Conservation (phyloP, 2,329 filamentous ascomycete genomes). For the Nemania serpens region DNA sequence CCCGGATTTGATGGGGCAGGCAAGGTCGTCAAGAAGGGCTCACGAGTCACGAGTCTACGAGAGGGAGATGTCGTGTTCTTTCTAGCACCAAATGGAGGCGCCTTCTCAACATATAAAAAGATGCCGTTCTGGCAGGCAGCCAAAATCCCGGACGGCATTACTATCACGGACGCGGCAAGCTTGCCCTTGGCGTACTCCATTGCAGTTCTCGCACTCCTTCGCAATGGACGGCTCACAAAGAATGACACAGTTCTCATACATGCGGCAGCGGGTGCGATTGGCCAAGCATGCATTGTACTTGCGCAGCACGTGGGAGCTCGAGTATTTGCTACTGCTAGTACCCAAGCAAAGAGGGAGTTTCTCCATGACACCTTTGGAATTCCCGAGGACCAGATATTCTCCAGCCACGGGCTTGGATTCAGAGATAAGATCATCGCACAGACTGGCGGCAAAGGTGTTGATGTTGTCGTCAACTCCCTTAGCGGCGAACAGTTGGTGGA, state of each 20-base stretch:
- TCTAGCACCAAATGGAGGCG: slow-evolving; percentile 19
- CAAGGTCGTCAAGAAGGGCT: slow-evolving; percentile 12
- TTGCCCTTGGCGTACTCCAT: slow-evolving; percentile 23
- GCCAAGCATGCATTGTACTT: slow-evolving; percentile 26
- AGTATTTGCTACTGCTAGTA: slow-evolving; percentile 36
- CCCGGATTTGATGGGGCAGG: slow-evolving; percentile 24
- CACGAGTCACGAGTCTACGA: slow-evolving; percentile 3
- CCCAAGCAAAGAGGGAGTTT: slow-evolving; percentile 36
- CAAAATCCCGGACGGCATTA: slow-evolving; percentile 10
- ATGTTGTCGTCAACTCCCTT: slow-evolving; percentile 14
- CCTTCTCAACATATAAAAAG: slow-evolving; percentile 28
- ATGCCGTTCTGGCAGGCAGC: slow-evolving; percentile 25
- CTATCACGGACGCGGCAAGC: slow-evolving; percentile 17
- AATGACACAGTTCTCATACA: slow-evolving; percentile 27
- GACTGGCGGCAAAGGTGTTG: slow-evolving; percentile 8
- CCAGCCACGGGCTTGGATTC: slow-evolving; percentile 30
- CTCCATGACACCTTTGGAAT: slow-evolving; percentile 35
- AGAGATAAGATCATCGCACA: slow-evolving; percentile 7
- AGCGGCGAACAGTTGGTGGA: slow-evolving; percentile 5
- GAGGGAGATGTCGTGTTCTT: slow-evolving; percentile 23
- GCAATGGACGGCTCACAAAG: slow-evolving; percentile 9
- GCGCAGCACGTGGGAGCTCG: slow-evolving; percentile 21
- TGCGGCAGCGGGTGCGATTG: slow-evolving; percentile 25
- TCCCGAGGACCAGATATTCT: slow-evolving; percentile 34
- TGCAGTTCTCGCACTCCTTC: slow-evolving; percentile 11